Evolutionary conservation across 2,329 filamentous ascomycete species (phyloP), one percentile per base, ranked within the genome.

Genomic region (Xylariaceae sp.): DNA sequence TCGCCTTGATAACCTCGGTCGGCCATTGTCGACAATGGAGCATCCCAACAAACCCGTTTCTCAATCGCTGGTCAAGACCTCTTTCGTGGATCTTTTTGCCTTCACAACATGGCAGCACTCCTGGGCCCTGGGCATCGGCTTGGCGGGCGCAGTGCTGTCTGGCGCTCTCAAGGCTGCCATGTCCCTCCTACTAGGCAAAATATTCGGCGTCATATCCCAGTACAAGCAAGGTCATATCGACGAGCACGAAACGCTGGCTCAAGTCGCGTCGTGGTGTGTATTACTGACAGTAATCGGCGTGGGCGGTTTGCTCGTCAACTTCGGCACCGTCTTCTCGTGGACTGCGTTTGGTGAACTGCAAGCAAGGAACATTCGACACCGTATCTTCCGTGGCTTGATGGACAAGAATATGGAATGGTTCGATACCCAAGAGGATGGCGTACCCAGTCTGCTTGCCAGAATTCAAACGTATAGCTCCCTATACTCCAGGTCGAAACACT

Each of bases 321-420:
- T 83, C 2, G 70, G 80, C 1, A 88, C 90, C 65, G 87, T 91
- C 66, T 79, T 80, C 1, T 72, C 83, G 0, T 97, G 92, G 86
- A 77, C 93, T 35, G 71, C 82, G 0, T 94, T 94, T 71, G 90
- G 92, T 11, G 92, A 97, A 72, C 68, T 90, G 1, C 90, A 96
- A 65, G 90, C 88, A 0, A 82, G 81, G 37, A 82, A 75, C 51
- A 86, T 85, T 5, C 82, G 91, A 4, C 76, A 80, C 13, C 76
- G 75, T 4, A 74, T 94, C 2, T 96, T 96, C 68, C 67, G 76
- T 1, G 82, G 82, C 1, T 75, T 97, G 41, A 71, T 96, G n/a
- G 74, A 77, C 4, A 90, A 87, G 69, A 84, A 93, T 10, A 83
- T 94, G 70, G 79, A 81, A 51, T 97, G 92, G 92, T 96, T 90